Evolutionary conservation across 2,329 filamentous ascomycete species (phyloP), one percentile per base, ranked within the genome.

Genomic region (Hymenoscyphus albidus): DNA sequence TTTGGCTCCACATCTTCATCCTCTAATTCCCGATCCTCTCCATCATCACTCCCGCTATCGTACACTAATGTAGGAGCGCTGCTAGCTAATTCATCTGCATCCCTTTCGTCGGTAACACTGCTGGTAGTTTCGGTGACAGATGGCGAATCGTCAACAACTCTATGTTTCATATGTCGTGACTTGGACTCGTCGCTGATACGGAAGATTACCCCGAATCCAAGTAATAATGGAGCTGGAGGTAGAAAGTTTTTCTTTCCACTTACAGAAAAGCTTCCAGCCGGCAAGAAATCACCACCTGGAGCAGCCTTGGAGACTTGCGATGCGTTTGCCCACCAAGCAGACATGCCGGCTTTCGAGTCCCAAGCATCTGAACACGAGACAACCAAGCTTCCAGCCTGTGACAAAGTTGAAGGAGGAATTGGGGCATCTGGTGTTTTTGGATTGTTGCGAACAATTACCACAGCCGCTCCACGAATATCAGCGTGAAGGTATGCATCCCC

Each of bases 331-430:
- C 95, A 99, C 89, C 92, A 99, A 9, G 94, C 93, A 18, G 91
- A 89, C 91, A 98, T 96, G 16, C 92, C 87, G 9, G 94, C 94
- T 77, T 99, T 99, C 1, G 91, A 94, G 66, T 98, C 95, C 95
- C 95, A 99, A 0, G 94, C 95, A 64, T 83, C 89, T 0, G 93
- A 97, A 9, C 91, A 90, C 67, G 91, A 92, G 5, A 99, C 90
- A 0, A 90, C 88, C 38, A 97, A 79, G 56, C 88, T 89, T 0
- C 95, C 95, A 3, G 95, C 95, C 78, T 99, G 95, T 0, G 92
- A 90, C 2, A 99, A 79, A 0, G 95, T 98, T 1, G 92, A 91
- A 0, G 95, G 95, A 2, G 95, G 92, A 32, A 99, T 94, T 0
- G 93, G 93, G 0, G 91, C 91, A 76, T 96, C 89, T 0, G 90